A percentile compares a stretch with the other conserved stretches of the same genome.
These are phyloP conservation scores for Eimeria praecox DNA, from an alignment of 169 alveolate genomes.

Conservation along the genomic window DNA sequence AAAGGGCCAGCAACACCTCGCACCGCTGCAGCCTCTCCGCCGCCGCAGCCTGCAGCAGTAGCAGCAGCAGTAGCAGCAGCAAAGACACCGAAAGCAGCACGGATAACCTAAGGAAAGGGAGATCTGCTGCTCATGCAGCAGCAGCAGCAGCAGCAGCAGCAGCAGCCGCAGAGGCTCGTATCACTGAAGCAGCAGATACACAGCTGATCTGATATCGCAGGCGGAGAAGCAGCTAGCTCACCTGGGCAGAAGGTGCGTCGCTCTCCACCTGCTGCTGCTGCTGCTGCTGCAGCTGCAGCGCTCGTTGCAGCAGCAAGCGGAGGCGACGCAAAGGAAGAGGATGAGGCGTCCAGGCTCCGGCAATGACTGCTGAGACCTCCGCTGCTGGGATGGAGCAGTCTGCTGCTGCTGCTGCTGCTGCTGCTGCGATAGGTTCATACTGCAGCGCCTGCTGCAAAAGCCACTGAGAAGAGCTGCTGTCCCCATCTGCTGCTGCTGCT, in stretches of 20 bases:
- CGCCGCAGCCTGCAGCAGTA: slow-evolving; percentile 37
- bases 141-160: neutral
- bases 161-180: slow-evolving; percentile 1
- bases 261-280: slow-evolving; percentile 69
- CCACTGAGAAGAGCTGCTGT: slow-evolving; percentile 15
- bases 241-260: slow-evolving; percentile 41
- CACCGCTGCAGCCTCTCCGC: slow-evolving; percentile 60
- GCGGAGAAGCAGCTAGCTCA: neutral
- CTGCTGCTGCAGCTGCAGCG: slow-evolving; percentile 73
- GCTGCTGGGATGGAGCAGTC: neutral
- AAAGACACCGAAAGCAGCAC: neutral
- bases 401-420: slow-evolving; percentile 15
- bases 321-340: slow-evolving; percentile 65
- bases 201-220: neutral
- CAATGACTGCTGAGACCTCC: slow-evolving; percentile 23
- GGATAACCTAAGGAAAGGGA: neutral
- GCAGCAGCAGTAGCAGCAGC: slow-evolving; percentile 21
- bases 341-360: slow-evolving; percentile 70
- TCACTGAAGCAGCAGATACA: neutral
- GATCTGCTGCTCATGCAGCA: neutral
- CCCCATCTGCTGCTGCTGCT: slow-evolving; percentile 7
- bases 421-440: slow-evolving; percentile 31
- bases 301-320: slow-evolving; percentile 57
- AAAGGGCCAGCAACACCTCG: slow-evolving; percentile 29
- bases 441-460: slow-evolving; percentile 68